phyloP scores from a whole-genome alignment of 2,329 filamentous ascomycete species.

The Monilinia laxa region DNA sequence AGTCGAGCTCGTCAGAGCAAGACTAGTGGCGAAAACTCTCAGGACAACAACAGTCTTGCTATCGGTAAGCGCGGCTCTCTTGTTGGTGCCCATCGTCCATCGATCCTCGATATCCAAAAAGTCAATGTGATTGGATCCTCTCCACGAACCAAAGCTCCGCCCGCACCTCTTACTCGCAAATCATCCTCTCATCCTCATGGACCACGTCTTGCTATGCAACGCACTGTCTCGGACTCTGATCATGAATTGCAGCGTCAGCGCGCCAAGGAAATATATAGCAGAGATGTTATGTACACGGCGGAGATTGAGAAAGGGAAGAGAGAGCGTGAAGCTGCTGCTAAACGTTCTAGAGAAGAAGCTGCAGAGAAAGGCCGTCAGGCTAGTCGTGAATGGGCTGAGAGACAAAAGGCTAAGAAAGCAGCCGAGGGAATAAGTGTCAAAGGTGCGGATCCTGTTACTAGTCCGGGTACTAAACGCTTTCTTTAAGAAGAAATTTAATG shows the following conservation, averaged over 20 bases:
- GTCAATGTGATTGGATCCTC: conserved; percentile 35
- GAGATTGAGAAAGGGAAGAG: conserved; percentile 54
- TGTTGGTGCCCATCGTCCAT: conserved; percentile 40
- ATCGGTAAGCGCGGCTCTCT: conserved; percentile 38
- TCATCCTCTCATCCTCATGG: conserved; percentile 30
- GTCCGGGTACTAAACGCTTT: conserved; percentile 35
- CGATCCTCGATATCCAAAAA: conserved; percentile 39
- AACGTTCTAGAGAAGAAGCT: conserved; percentile 57
- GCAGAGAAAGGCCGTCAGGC: conserved; percentile 59
- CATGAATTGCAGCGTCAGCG: conserved; percentile 52
- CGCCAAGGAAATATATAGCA: conserved; percentile 54
- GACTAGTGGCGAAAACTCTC: conserved; percentile 38
- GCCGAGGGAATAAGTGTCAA: conserved; percentile 22
- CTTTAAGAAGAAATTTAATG: conserved; percentile 21
- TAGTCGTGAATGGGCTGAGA: conserved; percentile 63
- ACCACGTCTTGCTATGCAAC: conserved; percentile 41
- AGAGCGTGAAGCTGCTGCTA: conserved; percentile 55
- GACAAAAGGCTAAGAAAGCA: conserved; percentile 44
- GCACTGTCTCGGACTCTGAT: conserved; percentile 52
- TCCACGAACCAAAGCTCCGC: conserved; percentile 33
- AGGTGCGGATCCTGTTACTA: conserved; percentile 31
- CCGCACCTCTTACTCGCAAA: conserved; percentile 30
- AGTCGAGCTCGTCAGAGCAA: conserved; percentile 57
- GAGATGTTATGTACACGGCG: conserved; percentile 50
- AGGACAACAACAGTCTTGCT: conserved; percentile 29